Conservation (phyloP, 2,329 filamentous ascomycete genomes). For the Bertia moriformis region DNA sequence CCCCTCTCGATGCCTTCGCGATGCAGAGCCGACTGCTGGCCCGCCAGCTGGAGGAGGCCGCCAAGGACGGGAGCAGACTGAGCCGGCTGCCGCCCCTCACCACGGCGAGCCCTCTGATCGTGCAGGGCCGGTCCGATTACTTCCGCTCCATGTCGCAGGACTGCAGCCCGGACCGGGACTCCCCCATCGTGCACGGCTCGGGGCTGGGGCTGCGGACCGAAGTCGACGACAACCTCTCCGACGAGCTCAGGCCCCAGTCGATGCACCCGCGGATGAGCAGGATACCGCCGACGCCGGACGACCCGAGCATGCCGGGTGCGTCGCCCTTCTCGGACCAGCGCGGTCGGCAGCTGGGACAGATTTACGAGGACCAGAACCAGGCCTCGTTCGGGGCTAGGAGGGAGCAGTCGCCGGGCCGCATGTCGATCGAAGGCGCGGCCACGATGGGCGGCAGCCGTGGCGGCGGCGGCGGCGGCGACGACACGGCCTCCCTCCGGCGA, state of each 20-base stretch:
- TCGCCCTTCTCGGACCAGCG: conserved; percentile 22
- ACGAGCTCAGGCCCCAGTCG: conserved; percentile 47
- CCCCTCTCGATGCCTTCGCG: conserved; percentile 88
- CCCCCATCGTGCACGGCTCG: conserved; percentile 18
- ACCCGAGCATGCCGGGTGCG: conserved; percentile 23
- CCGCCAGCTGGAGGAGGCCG: conserved; percentile 68
- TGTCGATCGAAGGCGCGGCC: conserved; percentile 26
- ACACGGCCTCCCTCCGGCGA: conserved; percentile 18
- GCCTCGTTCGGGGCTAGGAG: conserved; percentile 36
- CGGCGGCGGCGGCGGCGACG: no score
- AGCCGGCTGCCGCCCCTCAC: conserved; percentile 75
- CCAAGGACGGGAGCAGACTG: conserved; percentile 59
- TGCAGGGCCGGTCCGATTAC: conserved; percentile 64
- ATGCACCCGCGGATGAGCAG: conserved; percentile 64
- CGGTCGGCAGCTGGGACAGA: conserved; percentile 24
- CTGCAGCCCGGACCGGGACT: conserved; percentile 31
- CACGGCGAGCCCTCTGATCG: conserved; percentile 64
- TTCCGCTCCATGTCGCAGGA: conserved; percentile 63
- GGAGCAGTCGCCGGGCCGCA: conserved; percentile 45
- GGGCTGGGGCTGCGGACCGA: conserved; percentile 35
- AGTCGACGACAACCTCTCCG: conserved; percentile 30
- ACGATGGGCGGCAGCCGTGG: conserved; percentile 8
- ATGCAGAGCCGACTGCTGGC: conserved; percentile 79
- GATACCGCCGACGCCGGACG: conserved; percentile 34
- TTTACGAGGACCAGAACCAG: conserved; percentile 21